These are phyloP conservation scores for Rachicladosporium sp. DNA, from an alignment of 2,329 filamentous ascomycete species.

Conservation along the genomic window DNA sequence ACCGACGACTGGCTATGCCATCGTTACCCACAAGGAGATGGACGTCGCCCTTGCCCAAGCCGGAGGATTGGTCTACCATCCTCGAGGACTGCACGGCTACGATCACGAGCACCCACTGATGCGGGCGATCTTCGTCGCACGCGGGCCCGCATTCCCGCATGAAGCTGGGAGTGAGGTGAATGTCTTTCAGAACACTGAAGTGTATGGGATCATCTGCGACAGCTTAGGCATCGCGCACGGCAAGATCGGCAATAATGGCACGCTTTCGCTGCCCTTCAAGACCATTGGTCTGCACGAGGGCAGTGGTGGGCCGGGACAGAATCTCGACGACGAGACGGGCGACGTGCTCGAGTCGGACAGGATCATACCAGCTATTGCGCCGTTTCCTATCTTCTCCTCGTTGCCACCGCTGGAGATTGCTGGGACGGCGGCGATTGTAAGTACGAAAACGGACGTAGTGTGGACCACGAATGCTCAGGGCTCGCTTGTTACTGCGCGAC, in stretches of 20 bases:
- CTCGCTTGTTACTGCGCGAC: conserved; percentile 1
- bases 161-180: conserved; percentile 66
- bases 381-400: conserved; percentile 1
- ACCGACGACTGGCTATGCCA: conserved; percentile 83
- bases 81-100: conserved; percentile 81
- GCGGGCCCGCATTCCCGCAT: conserved; percentile 86
- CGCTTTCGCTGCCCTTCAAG: conserved; percentile 58
- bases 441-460: conserved; percentile 4
- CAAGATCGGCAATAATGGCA: conserved; percentile 68
- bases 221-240: conserved; percentile 58
- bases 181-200: conserved; percentile 82
- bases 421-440: conserved; percentile 2
- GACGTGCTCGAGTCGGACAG: neutral
- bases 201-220: conserved; percentile 92
- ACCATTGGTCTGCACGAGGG: conserved; percentile 47
- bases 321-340: conserved; percentile 11
- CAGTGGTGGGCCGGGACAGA: conserved; percentile 5
- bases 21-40: conserved; percentile 73
- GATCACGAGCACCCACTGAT: conserved; percentile 91
- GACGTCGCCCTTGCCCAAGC: conserved; percentile 55
- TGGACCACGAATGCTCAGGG: conserved; percentile 1
- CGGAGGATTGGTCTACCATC: conserved; percentile 58
- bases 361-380: conserved; percentile 2
- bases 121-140: conserved; percentile 87
- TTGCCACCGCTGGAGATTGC: conserved; percentile 1